Evolutionary conservation across 768 basidiomycete species (phyloP).

Genomic region (Suillus cothurnatus): DNA sequence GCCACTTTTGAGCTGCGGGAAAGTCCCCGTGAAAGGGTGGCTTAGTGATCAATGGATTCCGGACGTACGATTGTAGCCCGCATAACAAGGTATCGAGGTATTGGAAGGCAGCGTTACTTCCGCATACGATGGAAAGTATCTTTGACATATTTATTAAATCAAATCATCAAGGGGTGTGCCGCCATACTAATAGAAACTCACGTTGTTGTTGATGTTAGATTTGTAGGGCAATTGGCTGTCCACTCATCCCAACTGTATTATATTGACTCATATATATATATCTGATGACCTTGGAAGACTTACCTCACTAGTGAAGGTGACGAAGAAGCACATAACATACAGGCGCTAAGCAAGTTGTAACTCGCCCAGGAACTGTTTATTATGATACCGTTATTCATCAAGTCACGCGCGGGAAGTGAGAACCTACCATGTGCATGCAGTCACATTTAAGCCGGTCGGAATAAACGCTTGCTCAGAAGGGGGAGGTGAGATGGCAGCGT

Average conservation of each 20-base stretch:
- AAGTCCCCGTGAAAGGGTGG: conserved; percentile 2
- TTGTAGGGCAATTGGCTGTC: conserved; percentile 18
- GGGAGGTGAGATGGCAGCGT: not conserved
- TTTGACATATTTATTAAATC: conserved; percentile 1
- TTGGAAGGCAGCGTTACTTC: conserved; percentile 10
- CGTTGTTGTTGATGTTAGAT: conserved; percentile 20
- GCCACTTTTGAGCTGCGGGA: conserved; percentile 25
- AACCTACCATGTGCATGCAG: conserved; percentile 28
- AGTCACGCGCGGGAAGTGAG: not conserved
- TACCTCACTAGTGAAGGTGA: conserved; percentile 21
- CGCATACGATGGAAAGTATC: conserved; percentile 24
- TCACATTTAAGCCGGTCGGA: conserved; percentile 19
- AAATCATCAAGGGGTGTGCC: not conserved
- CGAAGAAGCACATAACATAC: conserved; percentile 21
- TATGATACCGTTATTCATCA: not conserved
- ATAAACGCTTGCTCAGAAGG: conserved; percentile 13
- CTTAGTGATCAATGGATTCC: not conserved
- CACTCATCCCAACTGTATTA: conserved; percentile 25
- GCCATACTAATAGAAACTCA: conserved; percentile 6
- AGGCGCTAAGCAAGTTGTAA: conserved; percentile 33
- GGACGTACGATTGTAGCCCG: conserved; percentile 25
- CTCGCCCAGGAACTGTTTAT: conserved; percentile 30
- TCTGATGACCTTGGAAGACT: not conserved
- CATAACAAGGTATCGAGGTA: conserved; percentile 27
- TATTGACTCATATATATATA: conserved; percentile 6